A percentile compares a stretch with the other conserved stretches of the same genome.
Conservation (phyloP, 164 flowering plant genomes). For the Vitis rupestris region DNA sequence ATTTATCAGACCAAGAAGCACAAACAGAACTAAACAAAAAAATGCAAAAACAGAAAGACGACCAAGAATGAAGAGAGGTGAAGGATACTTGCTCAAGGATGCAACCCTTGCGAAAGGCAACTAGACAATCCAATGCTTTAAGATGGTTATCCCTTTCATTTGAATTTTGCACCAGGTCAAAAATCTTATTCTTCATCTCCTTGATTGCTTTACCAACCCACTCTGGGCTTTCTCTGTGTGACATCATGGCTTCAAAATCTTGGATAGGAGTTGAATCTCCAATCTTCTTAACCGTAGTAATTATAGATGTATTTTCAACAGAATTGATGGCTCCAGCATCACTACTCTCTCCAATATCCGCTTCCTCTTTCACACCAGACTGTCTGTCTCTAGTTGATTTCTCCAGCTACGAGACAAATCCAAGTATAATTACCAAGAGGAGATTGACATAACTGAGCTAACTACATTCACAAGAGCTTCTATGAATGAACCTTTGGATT, state of each 20-base stretch:
- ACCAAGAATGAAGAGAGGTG: neutral
- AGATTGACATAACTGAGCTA: neutral
- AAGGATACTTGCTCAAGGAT: slow-evolving; percentile 73
- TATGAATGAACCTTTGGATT: slow-evolving; percentile 61
- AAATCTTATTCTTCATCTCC: slow-evolving; percentile 57
- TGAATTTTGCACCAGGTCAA: slow-evolving; percentile 58
- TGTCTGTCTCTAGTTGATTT: slow-evolving; percentile 60
- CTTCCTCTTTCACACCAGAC: slow-evolving; percentile 55
- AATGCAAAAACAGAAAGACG: neutral
- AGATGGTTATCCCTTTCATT: slow-evolving; percentile 50
- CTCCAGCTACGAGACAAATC: slow-evolving; percentile 56
- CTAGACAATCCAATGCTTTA: slow-evolving; percentile 63
- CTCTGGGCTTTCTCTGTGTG: slow-evolving; percentile 68
- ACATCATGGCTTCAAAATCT: slow-evolving; percentile 92
- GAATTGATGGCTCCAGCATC: slow-evolving; percentile 23
- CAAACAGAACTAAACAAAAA: too few relatives aligned
- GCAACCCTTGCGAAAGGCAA: slow-evolving; percentile 84
- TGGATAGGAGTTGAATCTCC: slow-evolving; percentile 62
- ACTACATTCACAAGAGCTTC: too few relatives aligned
- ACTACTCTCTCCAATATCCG: slow-evolving; percentile 15
- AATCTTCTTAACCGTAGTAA: slow-evolving; percentile 32
- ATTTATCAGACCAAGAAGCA: too few relatives aligned
- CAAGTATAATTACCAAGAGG: neutral
- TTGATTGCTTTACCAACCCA: slow-evolving; percentile 75
- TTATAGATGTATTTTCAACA: slow-evolving; percentile 21